phyloP scores from a whole-genome alignment of 495 filamentous ascomycete species.

The Aeminium ludgeri region DNA sequence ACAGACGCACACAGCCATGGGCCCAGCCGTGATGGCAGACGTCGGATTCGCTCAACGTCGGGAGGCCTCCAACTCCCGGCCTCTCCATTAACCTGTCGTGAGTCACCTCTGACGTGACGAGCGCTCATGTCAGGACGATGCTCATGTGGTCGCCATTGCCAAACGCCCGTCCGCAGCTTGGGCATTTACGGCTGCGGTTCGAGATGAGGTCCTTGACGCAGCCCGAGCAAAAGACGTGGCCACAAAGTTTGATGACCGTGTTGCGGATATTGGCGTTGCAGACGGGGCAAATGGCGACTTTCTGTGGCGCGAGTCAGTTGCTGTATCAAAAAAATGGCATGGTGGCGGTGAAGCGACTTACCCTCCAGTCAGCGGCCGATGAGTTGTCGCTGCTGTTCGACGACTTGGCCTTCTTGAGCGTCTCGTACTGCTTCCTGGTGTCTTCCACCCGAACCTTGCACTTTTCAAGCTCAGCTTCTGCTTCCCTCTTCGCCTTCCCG shows the following conservation, averaged over 20 bases:
- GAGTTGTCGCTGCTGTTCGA: conserved; percentile 1
- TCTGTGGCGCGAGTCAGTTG: conserved; percentile 30
- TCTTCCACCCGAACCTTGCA: conserved; percentile 55
- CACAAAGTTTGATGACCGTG: conserved; percentile 78
- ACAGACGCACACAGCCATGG: no score
- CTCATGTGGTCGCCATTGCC: conserved; percentile 71
- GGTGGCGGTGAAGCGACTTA: conserved; percentile 9
- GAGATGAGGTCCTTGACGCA: conserved; percentile 78
- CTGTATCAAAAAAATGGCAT: background rate
- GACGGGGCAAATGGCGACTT: conserved; percentile 73
- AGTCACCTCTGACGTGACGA: no score
- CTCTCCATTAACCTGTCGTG: no score
- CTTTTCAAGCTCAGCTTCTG: conserved; percentile 58
- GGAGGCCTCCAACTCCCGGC: no score
- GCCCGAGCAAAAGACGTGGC: conserved; percentile 85
- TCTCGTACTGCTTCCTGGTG: conserved; percentile 58
- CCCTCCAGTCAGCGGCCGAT: conserved; percentile 11
- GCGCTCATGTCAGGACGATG: conserved; percentile 11
- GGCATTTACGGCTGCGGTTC: conserved; percentile 86
- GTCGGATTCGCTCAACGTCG: no score
- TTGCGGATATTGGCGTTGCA: conserved; percentile 87
- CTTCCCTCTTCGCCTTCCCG: conserved; percentile 44
- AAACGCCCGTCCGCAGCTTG: conserved; percentile 78
- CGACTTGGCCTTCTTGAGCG: conserved; percentile 51
- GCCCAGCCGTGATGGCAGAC: no score